Percentiles rank a stretch among this genome's conserved stretches.
Conservation (phyloP, 306 rosid species). For the Begonia fuchsioides region DNA sequence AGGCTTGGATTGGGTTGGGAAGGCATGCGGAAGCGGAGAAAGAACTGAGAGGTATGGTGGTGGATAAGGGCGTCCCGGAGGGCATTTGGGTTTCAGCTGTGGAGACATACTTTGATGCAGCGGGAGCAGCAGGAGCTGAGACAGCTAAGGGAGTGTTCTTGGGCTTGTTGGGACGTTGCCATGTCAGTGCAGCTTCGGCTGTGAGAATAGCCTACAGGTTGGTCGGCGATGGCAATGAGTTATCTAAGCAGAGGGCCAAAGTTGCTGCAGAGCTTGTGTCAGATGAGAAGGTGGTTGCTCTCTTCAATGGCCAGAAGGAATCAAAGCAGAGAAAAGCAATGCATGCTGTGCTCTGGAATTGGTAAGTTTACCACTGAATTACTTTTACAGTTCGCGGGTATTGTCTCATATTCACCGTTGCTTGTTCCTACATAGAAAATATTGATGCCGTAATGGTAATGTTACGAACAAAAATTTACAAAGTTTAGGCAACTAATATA, state of each 20-base stretch:
- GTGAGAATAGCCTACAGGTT: slow-evolving; percentile 66
- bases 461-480: too few species aligned
- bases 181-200: slow-evolving; percentile 70
- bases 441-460: too few species aligned
- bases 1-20: slow-evolving; percentile 80
- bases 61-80: slow-evolving; percentile 64
- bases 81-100: slow-evolving; percentile 81
- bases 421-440: too few species aligned
- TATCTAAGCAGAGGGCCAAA: slow-evolving; percentile 52
- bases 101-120: slow-evolving; percentile 61
- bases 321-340: slow-evolving; percentile 58
- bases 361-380: slow-evolving; percentile 22
- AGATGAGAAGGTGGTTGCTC: slow-evolving; percentile 71
- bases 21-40: slow-evolving; percentile 69
- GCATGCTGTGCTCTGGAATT: slow-evolving; percentile 87
- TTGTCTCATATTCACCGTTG: too few species aligned
- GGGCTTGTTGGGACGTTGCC: slow-evolving; percentile 78
- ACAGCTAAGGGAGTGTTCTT: slow-evolving; percentile 77
- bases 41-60: slow-evolving; percentile 80
- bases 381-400: too few species aligned
- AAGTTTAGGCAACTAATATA: too few species aligned
- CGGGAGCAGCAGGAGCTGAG: slow-evolving; percentile 81
- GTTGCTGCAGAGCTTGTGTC: slow-evolving; percentile 81
- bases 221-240: slow-evolving; percentile 36
- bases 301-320: slow-evolving; percentile 42